These are phyloP conservation scores for Rhytidiadelphus loreus DNA, from an alignment of 225 moss, liverwort and hornwort genomes.

Conservation along the genomic window DNA sequence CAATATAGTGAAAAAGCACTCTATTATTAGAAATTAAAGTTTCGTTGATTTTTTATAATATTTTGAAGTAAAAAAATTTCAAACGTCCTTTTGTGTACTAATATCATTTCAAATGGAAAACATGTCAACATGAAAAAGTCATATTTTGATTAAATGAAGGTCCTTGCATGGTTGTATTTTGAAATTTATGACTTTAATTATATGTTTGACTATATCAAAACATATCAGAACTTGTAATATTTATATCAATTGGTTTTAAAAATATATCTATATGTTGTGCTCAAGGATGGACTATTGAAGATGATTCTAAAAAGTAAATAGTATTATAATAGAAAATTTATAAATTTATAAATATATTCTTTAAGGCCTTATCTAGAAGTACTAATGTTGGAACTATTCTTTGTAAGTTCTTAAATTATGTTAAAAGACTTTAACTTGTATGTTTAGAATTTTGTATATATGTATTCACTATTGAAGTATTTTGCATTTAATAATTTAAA, in stretches of 20 bases:
- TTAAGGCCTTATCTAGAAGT: no score
- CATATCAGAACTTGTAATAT: background rate
- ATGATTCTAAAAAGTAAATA: no score
- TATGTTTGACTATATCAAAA: background rate
- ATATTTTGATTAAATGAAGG: background rate
- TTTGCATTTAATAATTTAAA: no score
- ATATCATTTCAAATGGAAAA: background rate
- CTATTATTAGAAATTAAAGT: background rate
- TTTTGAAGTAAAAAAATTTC: background rate
- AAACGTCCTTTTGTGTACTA: background rate
- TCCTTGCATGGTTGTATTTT: accelerated
- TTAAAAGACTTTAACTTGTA: no score
- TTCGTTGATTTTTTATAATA: background rate
- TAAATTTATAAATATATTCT: no score
- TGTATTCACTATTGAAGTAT: no score
- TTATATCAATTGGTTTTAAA: background rate
- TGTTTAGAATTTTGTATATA: no score
- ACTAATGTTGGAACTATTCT: no score
- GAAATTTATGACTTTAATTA: accelerated
- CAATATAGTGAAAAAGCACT: background rate
- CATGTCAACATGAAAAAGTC: background rate
- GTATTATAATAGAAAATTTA: no score
- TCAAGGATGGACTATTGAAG: no score
- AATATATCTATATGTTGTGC: background rate
- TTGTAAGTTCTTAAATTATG: no score